Conservation (phyloP, 176 grass and related monocot species). For the Oryza glaberrima region DNA sequence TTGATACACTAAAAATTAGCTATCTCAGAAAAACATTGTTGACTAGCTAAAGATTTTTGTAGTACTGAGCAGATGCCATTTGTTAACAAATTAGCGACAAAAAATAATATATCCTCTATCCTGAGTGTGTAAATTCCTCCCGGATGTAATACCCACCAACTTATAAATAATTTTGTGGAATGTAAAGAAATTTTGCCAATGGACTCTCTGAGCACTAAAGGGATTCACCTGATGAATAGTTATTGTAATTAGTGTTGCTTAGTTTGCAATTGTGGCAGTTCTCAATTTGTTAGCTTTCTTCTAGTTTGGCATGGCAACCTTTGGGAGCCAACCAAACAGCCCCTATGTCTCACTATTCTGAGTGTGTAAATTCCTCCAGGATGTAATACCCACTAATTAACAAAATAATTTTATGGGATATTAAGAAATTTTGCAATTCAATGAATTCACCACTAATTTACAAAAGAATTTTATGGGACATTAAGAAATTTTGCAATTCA, state of each 20-base stretch:
- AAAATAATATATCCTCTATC: neutral
- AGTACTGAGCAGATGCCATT: neutral
- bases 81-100: neutral
- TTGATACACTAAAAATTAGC: neutral
- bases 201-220: neutral
- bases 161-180: constrained; percentile 15
- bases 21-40: neutral
- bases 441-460: neutral
- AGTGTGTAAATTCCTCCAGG: neutral
- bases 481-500: neutral
- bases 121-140: neutral
- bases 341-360: neutral
- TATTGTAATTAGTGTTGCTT: no score
- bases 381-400: neutral
- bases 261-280: no score
- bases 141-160: neutral
- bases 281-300: no score
- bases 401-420: neutral
- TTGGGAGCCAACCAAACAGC: no score
- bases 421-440: no score
- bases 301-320: no score
- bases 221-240: neutral
- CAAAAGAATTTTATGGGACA: neutral
- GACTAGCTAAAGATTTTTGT: neutral
- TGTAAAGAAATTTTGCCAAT: neutral